phyloP scores from a whole-genome alignment of 2,329 filamentous ascomycete genomes.

The Aspergillus latus region DNA sequence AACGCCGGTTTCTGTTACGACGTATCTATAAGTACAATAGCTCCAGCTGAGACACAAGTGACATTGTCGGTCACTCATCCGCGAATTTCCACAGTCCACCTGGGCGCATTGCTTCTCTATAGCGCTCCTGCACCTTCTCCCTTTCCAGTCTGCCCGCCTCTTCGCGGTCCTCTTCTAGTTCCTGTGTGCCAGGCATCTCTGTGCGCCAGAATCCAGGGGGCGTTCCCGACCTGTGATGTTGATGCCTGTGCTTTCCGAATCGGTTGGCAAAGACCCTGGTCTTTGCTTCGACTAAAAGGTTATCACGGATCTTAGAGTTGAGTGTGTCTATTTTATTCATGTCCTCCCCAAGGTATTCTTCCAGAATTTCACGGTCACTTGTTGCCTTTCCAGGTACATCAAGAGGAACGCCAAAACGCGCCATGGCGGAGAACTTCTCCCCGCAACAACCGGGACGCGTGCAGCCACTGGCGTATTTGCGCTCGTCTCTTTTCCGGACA shows the following conservation, averaged over 20 bases:
- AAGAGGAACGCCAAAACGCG: conserved; percentile 42
- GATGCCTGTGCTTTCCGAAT: conserved; percentile 74
- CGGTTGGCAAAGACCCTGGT: conserved; percentile 70
- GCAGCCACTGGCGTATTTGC: conserved; percentile 72
- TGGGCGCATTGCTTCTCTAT: conserved; percentile 75
- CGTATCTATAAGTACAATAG: neutral
- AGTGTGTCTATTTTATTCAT: conserved; percentile 47
- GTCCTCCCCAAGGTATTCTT: conserved; percentile 56
- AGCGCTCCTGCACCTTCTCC: conserved; percentile 68
- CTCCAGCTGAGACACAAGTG: neutral
- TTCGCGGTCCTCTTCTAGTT: conserved; percentile 64
- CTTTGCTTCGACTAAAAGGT: conserved; percentile 73
- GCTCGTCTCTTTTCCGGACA: conserved; percentile 67
- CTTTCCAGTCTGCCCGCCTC: conserved; percentile 65
- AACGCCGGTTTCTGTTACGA: neutral
- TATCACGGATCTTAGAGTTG: conserved; percentile 60
- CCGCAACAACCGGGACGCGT: conserved; percentile 75
- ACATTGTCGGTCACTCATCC: conserved; percentile 61
- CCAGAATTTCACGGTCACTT: conserved; percentile 37
- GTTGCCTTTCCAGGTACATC: conserved; percentile 26
- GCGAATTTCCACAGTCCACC: conserved; percentile 77
- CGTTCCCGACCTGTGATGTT: conserved; percentile 67
- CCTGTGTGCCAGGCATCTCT: conserved; percentile 87
- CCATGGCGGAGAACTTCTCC: conserved; percentile 66
- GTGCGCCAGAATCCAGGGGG: conserved; percentile 89